Base-by-base conservation (phyloP, 345 rosid genomes). In the Gossypium australe region DNA sequence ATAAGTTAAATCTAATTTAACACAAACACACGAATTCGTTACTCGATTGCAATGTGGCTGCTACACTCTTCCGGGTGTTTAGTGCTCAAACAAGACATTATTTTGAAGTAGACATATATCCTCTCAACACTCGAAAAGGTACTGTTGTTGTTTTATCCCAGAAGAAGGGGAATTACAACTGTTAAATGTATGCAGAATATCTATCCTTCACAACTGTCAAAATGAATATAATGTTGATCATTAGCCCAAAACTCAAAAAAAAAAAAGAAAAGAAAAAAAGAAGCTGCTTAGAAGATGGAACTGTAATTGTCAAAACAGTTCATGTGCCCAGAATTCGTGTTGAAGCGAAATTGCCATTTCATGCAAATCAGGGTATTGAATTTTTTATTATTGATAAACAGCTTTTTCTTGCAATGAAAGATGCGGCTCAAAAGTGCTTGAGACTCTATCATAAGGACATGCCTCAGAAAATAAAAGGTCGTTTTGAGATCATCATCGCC, bases 401-500 rank as follows among this genome's bases (percentile, higher is more conserved):
- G 22, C n/a, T 1, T 55, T 18, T 56, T 56, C 4, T 20, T 56
- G 60, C 12, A 56, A 56, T 17, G 13, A 4, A 51, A 17, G 24
- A 58, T 13, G 77, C 27, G 70, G 82, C 79, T 80, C 79, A 76
- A 68, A 80, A 80, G 77, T 72, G 74, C 77, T 76, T 80, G 82
- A 80, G 56, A 76, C 2, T 9, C 45, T 13, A 60, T 80, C 82
- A 80, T 2, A 59, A n/a, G 25, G 14, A 60, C 17, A 38, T 43
- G 71, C 77, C 79, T 76, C 79, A 80, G 73, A 61, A 76, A 72
- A 80, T 80, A 80, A 76, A 76, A 68, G 77, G 83, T 76, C 77
- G 13, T 47, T 60, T 59, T 16, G 43, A 58, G 16, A 41, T 80
- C 80, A 73, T 76, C 79, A 76, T 12, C 6, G 83, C 77, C 77